These are phyloP conservation scores for Aureobasidium sp. DNA, from an alignment of 2,329 filamentous ascomycete species.

Conservation along the genomic window DNA sequence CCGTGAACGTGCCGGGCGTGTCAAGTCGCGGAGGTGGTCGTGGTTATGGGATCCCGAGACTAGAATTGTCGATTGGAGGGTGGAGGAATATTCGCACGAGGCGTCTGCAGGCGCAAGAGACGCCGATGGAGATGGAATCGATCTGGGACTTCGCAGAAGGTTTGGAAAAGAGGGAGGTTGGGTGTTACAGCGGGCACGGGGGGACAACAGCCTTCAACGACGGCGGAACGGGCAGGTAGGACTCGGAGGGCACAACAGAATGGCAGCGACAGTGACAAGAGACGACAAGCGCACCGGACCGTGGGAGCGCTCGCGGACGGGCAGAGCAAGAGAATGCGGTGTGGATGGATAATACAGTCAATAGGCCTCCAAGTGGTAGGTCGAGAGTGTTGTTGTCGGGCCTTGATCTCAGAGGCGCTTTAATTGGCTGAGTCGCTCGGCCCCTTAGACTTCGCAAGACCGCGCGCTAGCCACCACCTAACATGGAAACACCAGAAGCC, in stretches of 20 bases:
- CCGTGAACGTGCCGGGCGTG: neutral
- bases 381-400: slow-evolving; percentile 5
- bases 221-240: neutral
- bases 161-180: slow-evolving; percentile 7
- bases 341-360: neutral
- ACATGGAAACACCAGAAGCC: neutral
- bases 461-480: neutral
- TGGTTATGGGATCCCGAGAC: neutral
- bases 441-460: neutral
- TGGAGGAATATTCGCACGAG: neutral
- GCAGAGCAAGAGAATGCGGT: slow-evolving; percentile 2
- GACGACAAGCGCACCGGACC: slow-evolving; percentile 1
- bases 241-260: neutral
- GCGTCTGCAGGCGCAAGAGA: neutral
- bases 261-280: neutral
- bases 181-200: slow-evolving; percentile 5
- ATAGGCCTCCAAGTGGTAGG: slow-evolving; percentile 1
- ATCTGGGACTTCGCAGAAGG: neutral
- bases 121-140: neutral
- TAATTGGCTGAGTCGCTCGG: neutral
- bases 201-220: slow-evolving; percentile 9
- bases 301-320: neutral
- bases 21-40: neutral
- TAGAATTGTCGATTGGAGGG: neutral
- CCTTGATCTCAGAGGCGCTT: neutral